Percentiles rank a stretch among this genome's conserved stretches.
phyloP scores from a whole-genome alignment of 1,284 basidiomycete species.

The Termitomyces sp. region DNA sequence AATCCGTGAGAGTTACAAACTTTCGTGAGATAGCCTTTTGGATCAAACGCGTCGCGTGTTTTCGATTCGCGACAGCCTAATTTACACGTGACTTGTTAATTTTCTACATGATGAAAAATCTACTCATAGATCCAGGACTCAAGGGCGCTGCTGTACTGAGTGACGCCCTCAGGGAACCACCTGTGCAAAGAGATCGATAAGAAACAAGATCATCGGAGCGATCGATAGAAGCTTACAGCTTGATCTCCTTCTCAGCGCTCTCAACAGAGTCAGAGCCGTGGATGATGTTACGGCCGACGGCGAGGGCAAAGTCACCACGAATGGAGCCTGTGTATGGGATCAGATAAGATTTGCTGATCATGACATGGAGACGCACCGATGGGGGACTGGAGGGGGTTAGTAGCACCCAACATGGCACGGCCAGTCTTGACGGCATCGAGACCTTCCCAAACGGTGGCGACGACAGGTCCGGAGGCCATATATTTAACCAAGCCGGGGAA shows the following conservation, averaged over 20 bases:
- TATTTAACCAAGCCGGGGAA: conserved; percentile 92
- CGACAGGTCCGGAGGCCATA: conserved; percentile 94
- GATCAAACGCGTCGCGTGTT: conserved; percentile 3
- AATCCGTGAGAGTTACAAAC: conserved; percentile 8
- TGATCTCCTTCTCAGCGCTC: conserved; percentile 88
- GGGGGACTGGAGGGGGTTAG: conserved; percentile 90
- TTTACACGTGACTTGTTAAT: conserved; percentile 24
- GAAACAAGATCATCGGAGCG: neutral
- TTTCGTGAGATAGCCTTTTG: conserved; percentile 3
- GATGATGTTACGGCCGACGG: conserved; percentile 91
- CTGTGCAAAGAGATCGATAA: conserved; percentile 33
- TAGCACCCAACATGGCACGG: conserved; percentile 92
- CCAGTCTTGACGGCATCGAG: conserved; percentile 96
- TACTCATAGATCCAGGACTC: conserved; percentile 84
- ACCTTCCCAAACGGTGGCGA: conserved; percentile 96
- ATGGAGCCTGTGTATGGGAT: conserved; percentile 59
- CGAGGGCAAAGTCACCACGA: conserved; percentile 90
- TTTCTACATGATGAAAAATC: conserved; percentile 22
- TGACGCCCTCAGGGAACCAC: conserved; percentile 82
- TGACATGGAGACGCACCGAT: conserved; percentile 51
- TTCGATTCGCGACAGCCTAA: conserved; percentile 13
- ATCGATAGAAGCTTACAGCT: conserved; percentile 52
- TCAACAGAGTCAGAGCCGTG: conserved; percentile 93
- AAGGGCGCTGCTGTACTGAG: conserved; percentile 70
- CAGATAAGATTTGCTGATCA: conserved; percentile 8